phyloP scores from a whole-genome alignment of 1,139 yeast genomes.

The Saccharomyces hybrid region DNA sequence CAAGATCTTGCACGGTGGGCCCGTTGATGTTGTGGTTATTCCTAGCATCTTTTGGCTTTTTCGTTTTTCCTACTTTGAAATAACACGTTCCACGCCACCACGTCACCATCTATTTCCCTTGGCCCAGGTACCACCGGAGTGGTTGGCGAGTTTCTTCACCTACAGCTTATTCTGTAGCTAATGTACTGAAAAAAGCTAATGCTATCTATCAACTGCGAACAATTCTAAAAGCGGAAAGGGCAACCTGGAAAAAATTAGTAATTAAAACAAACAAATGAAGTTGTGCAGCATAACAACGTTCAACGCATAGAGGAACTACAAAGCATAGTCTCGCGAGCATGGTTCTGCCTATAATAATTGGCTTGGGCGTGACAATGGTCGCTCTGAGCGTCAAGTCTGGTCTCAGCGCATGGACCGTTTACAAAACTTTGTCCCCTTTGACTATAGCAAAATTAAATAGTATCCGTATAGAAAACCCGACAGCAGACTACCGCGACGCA shows the following conservation, averaged over 20 bases:
- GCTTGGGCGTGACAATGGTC: constrained; percentile 22
- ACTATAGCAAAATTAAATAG: constrained; percentile 26
- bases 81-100: neutral
- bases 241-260: neutral
- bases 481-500: neutral
- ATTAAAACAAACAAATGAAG: neutral
- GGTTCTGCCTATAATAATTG: constrained; percentile 29
- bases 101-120: neutral
- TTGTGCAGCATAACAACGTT: neutral
- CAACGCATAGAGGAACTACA: neutral
- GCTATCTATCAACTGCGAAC: neutral
- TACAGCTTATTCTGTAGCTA: neutral
- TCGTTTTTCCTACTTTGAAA: neutral
- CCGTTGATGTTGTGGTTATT: neutral
- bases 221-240: neutral
- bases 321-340: constrained; percentile 9
- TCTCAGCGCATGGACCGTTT: constrained; percentile 26
- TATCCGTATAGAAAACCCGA: constrained; percentile 8
- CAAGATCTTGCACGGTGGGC: neutral
- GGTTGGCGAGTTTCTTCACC: neutral
- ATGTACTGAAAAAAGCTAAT: neutral
- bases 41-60: neutral
- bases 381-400: constrained; percentile 26
- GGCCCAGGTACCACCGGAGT: too few species aligned
- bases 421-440: constrained; percentile 21